phyloP scores from a whole-genome alignment of 2,329 filamentous ascomycete genomes.

The Sporothrix dimorphospora region DNA sequence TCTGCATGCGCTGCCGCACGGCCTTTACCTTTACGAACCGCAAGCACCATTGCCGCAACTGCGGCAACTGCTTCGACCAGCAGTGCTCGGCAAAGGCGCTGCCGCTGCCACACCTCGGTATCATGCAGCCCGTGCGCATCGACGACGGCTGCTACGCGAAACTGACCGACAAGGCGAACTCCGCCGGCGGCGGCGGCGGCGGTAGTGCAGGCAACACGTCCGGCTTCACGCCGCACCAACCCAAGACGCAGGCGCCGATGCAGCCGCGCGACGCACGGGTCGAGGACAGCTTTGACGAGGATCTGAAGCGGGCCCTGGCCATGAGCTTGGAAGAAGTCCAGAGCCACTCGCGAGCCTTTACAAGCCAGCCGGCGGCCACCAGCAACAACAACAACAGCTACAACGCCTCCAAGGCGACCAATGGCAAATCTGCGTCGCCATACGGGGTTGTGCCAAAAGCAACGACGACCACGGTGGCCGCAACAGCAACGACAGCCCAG shows the following conservation, averaged over 20 bases:
- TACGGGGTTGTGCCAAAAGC: slow-evolving; percentile 2
- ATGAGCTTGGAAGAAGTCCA: slow-evolving; percentile 97
- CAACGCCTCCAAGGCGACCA: slow-evolving; percentile 9
- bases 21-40: slow-evolving; percentile 96
- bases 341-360: slow-evolving; percentile 68
- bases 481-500: slow-evolving; percentile 27
- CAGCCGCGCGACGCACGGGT: slow-evolving; percentile 87
- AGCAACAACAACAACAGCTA: slow-evolving; percentile 32
- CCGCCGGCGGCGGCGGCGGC: slow-evolving; percentile 40
- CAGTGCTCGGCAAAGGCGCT: slow-evolving; percentile 89
- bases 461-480: background rate
- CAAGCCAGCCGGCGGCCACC: slow-evolving; percentile 22
- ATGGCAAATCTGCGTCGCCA: slow-evolving; percentile 38
- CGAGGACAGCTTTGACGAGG: slow-evolving; percentile 91
- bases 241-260: slow-evolving; percentile 65
- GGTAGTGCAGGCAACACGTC: slow-evolving; percentile 45
- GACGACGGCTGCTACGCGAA: slow-evolving; percentile 95
- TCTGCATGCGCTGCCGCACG: slow-evolving; percentile 97
- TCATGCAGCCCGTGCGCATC: slow-evolving; percentile 86
- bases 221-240: slow-evolving; percentile 7
- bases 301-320: slow-evolving; percentile 87
- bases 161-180: slow-evolving; percentile 73
- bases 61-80: slow-evolving; percentile 95
- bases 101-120: slow-evolving; percentile 88
- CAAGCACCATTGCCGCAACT: slow-evolving; percentile 98